A percentile compares a stretch with the other conserved stretches of the same genome.
These are phyloP conservation scores for Dryas alaskensis DNA, from an alignment of 306 rosid species.

Conservation along the genomic window DNA sequence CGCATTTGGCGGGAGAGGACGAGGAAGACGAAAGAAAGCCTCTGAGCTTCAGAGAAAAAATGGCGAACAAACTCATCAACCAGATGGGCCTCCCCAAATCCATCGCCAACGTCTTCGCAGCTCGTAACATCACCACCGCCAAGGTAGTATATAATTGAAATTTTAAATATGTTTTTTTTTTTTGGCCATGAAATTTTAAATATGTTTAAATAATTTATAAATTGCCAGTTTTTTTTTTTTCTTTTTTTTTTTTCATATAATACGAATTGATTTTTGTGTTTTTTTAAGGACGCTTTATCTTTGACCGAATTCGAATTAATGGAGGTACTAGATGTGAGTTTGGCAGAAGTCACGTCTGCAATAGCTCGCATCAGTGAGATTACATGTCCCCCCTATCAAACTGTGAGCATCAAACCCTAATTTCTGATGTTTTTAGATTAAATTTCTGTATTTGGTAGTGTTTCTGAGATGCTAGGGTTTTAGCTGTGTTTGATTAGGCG, in stretches of 20 bases:
- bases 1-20: constrained; percentile 40
- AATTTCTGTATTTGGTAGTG: not conserved
- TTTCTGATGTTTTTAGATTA: too few species aligned
- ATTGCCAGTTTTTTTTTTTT: not conserved
- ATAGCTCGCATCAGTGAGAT: constrained; percentile 75
- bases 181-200: too few species aligned
- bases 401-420: constrained; percentile 38
- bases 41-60: constrained; percentile 6
- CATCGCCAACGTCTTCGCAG: constrained; percentile 68
- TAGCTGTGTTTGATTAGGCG: constrained; percentile 44
- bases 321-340: constrained; percentile 77
- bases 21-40: not conserved
- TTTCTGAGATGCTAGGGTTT: constrained; percentile 25
- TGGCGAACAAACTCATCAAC: constrained; percentile 76
- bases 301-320: constrained; percentile 81
- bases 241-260: not conserved
- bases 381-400: constrained; percentile 82
- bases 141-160: constrained; percentile 33
- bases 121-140: constrained; percentile 79
- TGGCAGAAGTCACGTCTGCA: constrained; percentile 61
- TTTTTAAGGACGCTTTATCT: constrained; percentile 68
- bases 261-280: not conserved
- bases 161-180: not conserved
- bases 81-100: constrained; percentile 70
- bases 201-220: not conserved